phyloP scores from a whole-genome alignment of 371 early-diverging fungal genomes.

The Blakeslea trispora region DNA sequence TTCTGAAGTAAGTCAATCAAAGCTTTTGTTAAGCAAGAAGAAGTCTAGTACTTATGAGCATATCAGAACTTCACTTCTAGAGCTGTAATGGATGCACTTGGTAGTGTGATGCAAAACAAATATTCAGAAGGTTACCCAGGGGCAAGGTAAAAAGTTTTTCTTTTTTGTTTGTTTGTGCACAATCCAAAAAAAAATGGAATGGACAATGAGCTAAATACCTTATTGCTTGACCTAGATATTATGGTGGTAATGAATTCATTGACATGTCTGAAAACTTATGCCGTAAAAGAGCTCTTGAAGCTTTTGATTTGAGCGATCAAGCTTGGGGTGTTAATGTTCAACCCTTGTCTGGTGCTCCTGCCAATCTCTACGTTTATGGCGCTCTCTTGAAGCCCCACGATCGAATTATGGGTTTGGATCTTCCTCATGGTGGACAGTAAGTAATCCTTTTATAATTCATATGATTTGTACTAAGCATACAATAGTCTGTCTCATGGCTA shows the following conservation, averaged over 20 bases:
- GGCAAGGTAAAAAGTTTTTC: slow-evolving; percentile 62
- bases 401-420: slow-evolving; percentile 98
- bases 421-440: slow-evolving; percentile 99
- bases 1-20: slow-evolving; percentile 73
- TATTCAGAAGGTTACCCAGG: slow-evolving; percentile 99
- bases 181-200: not conserved
- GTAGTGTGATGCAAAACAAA: slow-evolving; percentile 99
- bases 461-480: not conserved
- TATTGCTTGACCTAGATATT: slow-evolving; percentile 72
- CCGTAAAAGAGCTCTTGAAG: slow-evolving; percentile 94
- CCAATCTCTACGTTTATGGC: slow-evolving; percentile 97
- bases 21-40: not conserved
- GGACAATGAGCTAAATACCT: not conserved
- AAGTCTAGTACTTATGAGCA: not conserved
- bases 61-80: slow-evolving; percentile 95
- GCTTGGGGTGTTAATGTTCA: slow-evolving; percentile 99
- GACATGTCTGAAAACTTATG: slow-evolving; percentile 96
- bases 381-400: slow-evolving; percentile 98
- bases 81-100: slow-evolving; percentile 96
- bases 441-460: slow-evolving; percentile 23
- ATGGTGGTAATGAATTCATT: slow-evolving; percentile 99
- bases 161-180: too few relatives aligned
- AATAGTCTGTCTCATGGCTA: slow-evolving; percentile 97
- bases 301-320: slow-evolving; percentile 84
- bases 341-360: slow-evolving; percentile 94